Base-by-base conservation (phyloP, 2,329 filamentous ascomycete genomes). In the Aspergillus calidoustus region DNA sequence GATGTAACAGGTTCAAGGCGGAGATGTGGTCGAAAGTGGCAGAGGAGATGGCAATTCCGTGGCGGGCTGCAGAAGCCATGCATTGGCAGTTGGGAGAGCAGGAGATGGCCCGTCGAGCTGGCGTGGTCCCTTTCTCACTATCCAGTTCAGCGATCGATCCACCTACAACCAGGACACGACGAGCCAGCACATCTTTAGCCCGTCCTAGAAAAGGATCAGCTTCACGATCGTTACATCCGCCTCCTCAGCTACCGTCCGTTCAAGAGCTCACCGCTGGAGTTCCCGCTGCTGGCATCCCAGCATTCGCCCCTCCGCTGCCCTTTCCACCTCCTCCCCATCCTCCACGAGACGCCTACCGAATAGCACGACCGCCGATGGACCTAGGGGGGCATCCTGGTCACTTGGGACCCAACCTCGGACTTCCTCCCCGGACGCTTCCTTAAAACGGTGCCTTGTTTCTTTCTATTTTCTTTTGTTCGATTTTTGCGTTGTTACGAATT, bases 11-110 rank as follows among this genome's bases (percentile, higher is more conserved):
- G 77, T 97, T 97, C 83, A 97, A 97, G 79, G 88, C 91, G 66
- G 93, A 98, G 74, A 98, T 98, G 92, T 99, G 94, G 94, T 89
- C 91, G 63, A 95, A 94, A 72, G 91, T 98, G 23, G 93, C 93
- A 47, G 92, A 95, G 76, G 94, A 98, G 78, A 94, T 99, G 89
- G 89, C 89, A 31, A 89, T 97, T 60, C 95, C 94, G 41, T 98
- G 94, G 94, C 87, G 95, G 72, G 93, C 95, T 19, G 94, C 92
- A 52, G 94, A 99, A 79, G 93, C 92, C 4, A 97, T 97, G 93
- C 95, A 98, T 79, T 99, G 95, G 94, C 91, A 96, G 73, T 84
- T 99, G 59, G 94, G 94, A 65, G 92, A 97, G 76, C 83, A 89
- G 69, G 95, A 98, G 71, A 98, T 99, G 92, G 93, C 93, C 52